Evolutionary conservation across 192 early-diverging fungal species (phyloP).

Genomic region (Kickxella alabastrina): DNA sequence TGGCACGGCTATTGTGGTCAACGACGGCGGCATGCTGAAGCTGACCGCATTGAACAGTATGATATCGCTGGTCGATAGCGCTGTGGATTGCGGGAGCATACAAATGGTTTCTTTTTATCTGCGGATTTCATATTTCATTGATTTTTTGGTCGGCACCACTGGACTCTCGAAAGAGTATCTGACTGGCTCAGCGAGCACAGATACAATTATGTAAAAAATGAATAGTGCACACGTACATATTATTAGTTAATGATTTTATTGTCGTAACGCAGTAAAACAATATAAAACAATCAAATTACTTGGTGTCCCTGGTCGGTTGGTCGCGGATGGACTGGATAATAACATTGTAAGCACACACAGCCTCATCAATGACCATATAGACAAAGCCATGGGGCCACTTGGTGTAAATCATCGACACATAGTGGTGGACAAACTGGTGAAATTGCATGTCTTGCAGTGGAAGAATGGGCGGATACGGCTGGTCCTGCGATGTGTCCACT

Average conservation of each 20-base stretch:
- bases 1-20: background rate
- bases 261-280: background rate
- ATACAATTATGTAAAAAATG: background rate
- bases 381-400: slow-evolving; percentile 41
- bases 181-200: background rate
- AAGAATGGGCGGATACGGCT: slow-evolving; percentile 30
- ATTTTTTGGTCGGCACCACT: background rate
- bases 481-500: slow-evolving; percentile 16
- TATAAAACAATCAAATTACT: background rate
- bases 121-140: background rate
- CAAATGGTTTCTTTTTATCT: background rate
- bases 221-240: background rate
- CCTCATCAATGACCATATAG: slow-evolving; percentile 50
- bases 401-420: slow-evolving; percentile 19
- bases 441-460: slow-evolving; percentile 30
- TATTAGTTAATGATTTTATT: background rate
- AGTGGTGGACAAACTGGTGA: slow-evolving; percentile 24
- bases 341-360: slow-evolving; percentile 32
- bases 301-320: background rate
- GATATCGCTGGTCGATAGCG: background rate
- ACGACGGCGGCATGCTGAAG: background rate
- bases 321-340: slow-evolving; percentile 32
- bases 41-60: slow-evolving; percentile 1
- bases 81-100: background rate
- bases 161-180: slow-evolving; percentile 3